Conservation (phyloP, 1,139 yeast species). For the Blastobotrys indianensis region DNA sequence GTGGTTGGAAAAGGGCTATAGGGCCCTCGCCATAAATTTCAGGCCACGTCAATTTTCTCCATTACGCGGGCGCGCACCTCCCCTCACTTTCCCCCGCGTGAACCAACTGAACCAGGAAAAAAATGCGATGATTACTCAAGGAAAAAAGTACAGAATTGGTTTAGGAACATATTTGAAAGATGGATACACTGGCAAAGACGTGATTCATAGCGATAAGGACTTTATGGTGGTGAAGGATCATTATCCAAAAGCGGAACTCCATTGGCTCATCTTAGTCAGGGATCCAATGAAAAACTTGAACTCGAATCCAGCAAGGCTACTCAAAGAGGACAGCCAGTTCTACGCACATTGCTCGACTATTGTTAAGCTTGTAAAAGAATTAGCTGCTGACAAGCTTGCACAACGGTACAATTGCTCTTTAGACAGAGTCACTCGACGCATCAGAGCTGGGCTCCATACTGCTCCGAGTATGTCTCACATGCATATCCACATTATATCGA, state of each 20-base stretch:
- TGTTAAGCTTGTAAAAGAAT: background rate
- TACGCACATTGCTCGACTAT: constrained; percentile 2
- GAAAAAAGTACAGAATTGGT: constrained; percentile 11
- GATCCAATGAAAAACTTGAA: constrained; percentile 35
- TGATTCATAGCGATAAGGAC: constrained; percentile 44
- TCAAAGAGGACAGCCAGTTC: constrained; percentile 24
- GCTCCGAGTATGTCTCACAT: constrained; percentile 64
- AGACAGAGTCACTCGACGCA: constrained; percentile 34
- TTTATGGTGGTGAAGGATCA: constrained; percentile 54
- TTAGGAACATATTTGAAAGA: constrained; percentile 33
- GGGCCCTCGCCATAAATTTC: background rate
- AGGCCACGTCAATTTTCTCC: background rate
- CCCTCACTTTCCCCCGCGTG: background rate
- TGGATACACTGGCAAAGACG: constrained; percentile 34
- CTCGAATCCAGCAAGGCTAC: constrained; percentile 50
- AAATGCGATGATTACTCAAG: background rate
- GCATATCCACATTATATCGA: constrained; percentile 68
- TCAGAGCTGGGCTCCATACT: constrained; percentile 64
- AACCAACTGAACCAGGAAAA: background rate
- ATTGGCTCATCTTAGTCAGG: constrained; percentile 58
- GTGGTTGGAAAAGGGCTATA: background rate
- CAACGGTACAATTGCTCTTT: background rate
- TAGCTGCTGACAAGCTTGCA: constrained; percentile 6
- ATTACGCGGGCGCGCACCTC: background rate
- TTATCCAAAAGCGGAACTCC: constrained; percentile 61